phyloP scores from a whole-genome alignment of 352 stramenopile species.

The Phytophthora constricta region DNA sequence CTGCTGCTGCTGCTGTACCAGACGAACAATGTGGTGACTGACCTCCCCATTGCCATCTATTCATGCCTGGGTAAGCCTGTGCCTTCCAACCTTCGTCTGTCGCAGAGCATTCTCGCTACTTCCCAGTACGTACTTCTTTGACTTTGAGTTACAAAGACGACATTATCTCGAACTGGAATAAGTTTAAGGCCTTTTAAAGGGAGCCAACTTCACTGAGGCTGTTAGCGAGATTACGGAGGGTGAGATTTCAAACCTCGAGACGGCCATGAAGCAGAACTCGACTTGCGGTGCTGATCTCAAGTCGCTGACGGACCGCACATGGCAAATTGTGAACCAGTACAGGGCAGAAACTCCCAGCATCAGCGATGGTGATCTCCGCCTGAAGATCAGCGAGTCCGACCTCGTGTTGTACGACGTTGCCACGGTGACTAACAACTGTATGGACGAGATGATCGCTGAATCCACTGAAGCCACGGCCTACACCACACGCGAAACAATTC shows the following conservation, averaged over 20 bases:
- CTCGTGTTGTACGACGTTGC: slow-evolving; percentile 57
- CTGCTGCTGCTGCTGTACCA: slow-evolving; percentile 61
- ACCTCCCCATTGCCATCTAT: slow-evolving; percentile 58
- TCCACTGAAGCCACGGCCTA: slow-evolving; percentile 29
- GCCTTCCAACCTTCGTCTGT: slow-evolving; percentile 20
- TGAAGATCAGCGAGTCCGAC: slow-evolving; percentile 47
- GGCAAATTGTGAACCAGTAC: slow-evolving; percentile 41
- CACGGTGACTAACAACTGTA: slow-evolving; percentile 52
- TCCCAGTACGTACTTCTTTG: slow-evolving; percentile 37
- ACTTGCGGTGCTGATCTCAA: slow-evolving; percentile 53
- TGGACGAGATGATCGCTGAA: slow-evolving; percentile 33
- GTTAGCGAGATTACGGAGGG: slow-evolving; percentile 30
- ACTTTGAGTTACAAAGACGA: slow-evolving; percentile 40
- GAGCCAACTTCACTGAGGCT: slow-evolving; percentile 34
- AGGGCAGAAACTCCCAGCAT: slow-evolving; percentile 35
- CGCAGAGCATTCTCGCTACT: slow-evolving; percentile 31
- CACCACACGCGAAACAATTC: slow-evolving; percentile 49
- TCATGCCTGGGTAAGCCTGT: slow-evolving; percentile 47
- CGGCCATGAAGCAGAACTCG: slow-evolving; percentile 41
- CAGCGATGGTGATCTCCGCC: slow-evolving; percentile 40
- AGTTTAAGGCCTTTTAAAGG: slow-evolving; percentile 44
- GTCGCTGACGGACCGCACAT: slow-evolving; percentile 46
- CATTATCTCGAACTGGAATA: slow-evolving; percentile 32
- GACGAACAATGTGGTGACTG: slow-evolving; percentile 58
- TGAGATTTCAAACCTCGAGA: slow-evolving; percentile 39